Percentiles rank a stretch among this genome's conserved stretches.
phyloP scores from a whole-genome alignment of 1,139 yeast genomes.

The Pichia sp. region DNA sequence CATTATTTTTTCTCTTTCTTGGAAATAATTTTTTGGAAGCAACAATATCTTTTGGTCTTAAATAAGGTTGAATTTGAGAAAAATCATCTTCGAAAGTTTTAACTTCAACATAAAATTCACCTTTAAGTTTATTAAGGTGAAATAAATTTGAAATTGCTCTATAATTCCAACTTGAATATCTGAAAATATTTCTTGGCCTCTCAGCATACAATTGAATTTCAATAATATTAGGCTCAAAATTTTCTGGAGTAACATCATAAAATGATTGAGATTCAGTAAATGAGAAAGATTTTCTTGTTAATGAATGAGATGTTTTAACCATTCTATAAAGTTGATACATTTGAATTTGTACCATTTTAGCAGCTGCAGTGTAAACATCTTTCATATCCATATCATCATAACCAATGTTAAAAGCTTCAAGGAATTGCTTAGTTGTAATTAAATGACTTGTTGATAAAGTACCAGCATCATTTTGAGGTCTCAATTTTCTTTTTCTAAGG shows the following conservation, averaged over 20 bases:
- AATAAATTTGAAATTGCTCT: neutral
- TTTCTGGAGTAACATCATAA: neutral
- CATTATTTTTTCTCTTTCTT: neutral
- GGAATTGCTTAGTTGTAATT: neutral
- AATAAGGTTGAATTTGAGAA: neutral
- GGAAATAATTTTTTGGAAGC: neutral
- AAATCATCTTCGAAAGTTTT: neutral
- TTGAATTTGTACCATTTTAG: neutral
- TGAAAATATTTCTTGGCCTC: neutral
- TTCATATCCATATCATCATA: neutral
- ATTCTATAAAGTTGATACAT: neutral
- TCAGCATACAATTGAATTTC: neutral
- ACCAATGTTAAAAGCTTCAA: neutral
- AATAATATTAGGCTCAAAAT: neutral
- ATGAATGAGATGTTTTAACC: neutral
- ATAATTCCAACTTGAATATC: neutral
- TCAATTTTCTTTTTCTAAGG: neutral
- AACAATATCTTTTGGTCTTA: neutral
- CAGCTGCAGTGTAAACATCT: neutral
- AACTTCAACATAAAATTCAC: neutral
- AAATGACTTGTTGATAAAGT: neutral
- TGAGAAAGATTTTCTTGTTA: neutral
- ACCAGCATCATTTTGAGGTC: neutral
- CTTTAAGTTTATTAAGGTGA: neutral
- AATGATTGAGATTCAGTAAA: neutral